These are phyloP conservation scores for Plasmodium falciparum DNA, from an alignment of 169 alveolate species.

Conservation along the genomic window DNA sequence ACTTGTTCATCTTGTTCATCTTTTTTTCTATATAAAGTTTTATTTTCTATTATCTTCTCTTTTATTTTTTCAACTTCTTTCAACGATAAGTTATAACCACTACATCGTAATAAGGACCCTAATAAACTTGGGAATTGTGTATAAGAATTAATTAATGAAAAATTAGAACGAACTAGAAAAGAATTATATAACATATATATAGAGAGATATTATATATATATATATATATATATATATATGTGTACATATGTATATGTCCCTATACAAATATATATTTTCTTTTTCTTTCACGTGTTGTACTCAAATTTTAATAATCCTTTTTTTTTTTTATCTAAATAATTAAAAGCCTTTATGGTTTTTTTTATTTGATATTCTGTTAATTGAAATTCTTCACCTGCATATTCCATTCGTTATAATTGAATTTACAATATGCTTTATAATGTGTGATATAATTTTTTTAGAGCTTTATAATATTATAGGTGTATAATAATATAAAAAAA, in stretches of 20 bases:
- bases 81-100: conserved; percentile 72
- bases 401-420: conserved; percentile 38
- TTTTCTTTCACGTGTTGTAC: conserved; percentile 1
- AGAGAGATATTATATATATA: no score
- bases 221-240: no score
- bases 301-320: conserved; percentile 55
- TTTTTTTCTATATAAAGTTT: conserved; percentile 13
- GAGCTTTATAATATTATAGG: no score
- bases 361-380: conserved; percentile 75
- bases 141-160: neutral
- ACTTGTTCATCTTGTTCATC: neutral
- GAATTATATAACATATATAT: neutral
- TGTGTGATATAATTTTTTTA: no score
- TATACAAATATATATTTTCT: neutral
- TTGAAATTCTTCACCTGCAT: conserved; percentile 72
- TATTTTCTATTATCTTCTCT: conserved; percentile 40
- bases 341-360: conserved; percentile 61
- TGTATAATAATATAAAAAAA: no score
- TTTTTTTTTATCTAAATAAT: conserved; percentile 73
- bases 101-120: conserved; percentile 58
- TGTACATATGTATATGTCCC: no score
- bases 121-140: conserved; percentile 9
- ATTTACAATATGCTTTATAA: no score
- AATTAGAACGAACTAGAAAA: no score
- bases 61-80: conserved; percentile 70